Evolutionary conservation across 768 basidiomycete species (phyloP).

Genomic region (Suillus luteus): DNA sequence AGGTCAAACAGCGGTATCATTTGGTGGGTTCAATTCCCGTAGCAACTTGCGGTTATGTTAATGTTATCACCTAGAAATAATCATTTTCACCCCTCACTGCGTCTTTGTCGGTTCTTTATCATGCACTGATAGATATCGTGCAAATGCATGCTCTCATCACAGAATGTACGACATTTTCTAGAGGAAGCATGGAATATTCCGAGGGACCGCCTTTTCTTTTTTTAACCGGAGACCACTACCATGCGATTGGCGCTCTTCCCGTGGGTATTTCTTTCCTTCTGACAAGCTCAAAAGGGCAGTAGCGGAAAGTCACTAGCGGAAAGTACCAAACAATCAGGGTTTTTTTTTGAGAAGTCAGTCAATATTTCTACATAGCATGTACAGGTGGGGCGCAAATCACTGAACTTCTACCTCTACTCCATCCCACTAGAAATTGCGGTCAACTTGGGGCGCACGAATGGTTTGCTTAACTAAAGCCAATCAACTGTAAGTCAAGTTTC

Average conservation of each 20-base stretch:
- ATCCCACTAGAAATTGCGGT: not conserved
- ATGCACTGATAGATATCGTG: not conserved
- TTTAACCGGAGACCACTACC: not conserved
- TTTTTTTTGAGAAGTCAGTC: not conserved
- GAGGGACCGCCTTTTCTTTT: not conserved
- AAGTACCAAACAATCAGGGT: too few relatives aligned
- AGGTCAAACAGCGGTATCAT: not conserved
- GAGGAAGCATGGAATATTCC: not conserved
- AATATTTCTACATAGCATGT: not conserved
- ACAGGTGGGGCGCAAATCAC: not conserved
- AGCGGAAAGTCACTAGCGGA: too few relatives aligned
- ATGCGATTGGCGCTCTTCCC: not conserved
- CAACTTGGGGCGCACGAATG: too few relatives aligned
- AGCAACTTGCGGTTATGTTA: not conserved
- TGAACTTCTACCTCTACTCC: not conserved
- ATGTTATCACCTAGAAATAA: not conserved
- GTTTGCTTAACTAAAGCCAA: not conserved
- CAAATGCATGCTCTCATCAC: not conserved
- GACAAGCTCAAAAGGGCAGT: not conserved
- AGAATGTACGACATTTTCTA: not conserved
- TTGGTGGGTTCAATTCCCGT: not conserved
- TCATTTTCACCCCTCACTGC: not conserved
- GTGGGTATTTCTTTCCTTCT: not conserved
- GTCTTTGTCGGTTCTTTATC: not conserved
- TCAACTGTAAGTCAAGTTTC: not conserved